Conservation (phyloP, 371 early-diverging fungal genomes). For the Mortierella sp. region DNA sequence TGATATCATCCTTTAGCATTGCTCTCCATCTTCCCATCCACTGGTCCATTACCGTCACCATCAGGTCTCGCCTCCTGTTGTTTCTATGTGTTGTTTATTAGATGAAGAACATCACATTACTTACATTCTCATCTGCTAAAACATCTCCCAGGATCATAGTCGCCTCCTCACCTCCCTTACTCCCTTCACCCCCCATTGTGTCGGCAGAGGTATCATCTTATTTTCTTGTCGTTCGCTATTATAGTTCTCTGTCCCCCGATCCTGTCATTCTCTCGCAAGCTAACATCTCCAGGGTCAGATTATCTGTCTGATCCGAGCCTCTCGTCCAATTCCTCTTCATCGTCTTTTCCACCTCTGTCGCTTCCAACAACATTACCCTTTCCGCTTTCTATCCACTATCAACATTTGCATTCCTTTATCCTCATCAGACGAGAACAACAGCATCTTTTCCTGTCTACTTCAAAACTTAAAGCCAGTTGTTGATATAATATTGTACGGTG, state of each 20-base stretch:
- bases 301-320: not conserved
- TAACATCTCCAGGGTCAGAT: not conserved
- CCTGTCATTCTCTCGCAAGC: conserved; percentile 2
- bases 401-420: not conserved
- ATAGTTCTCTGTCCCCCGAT: conserved; percentile 1
- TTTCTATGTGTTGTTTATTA: not conserved
- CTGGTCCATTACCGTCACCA: too few species aligned
- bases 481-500: too few species aligned
- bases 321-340: not conserved
- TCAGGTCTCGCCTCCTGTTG: not conserved
- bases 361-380: not conserved
- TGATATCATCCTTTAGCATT: not conserved
- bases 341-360: not conserved
- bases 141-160: not conserved
- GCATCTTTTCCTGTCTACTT: not conserved
- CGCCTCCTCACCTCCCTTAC: not conserved
- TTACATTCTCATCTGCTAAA: too few species aligned
- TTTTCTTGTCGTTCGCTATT: conserved; percentile 1
- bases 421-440: too few species aligned
- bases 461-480: too few species aligned
- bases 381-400: not conserved
- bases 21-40: not conserved
- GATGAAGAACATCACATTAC: too few species aligned
- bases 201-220: not conserved
- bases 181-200: not conserved